Evolutionary conservation across 208 protist genomes (phyloP).

Genomic region (Wallacemonas rigidus): DNA sequence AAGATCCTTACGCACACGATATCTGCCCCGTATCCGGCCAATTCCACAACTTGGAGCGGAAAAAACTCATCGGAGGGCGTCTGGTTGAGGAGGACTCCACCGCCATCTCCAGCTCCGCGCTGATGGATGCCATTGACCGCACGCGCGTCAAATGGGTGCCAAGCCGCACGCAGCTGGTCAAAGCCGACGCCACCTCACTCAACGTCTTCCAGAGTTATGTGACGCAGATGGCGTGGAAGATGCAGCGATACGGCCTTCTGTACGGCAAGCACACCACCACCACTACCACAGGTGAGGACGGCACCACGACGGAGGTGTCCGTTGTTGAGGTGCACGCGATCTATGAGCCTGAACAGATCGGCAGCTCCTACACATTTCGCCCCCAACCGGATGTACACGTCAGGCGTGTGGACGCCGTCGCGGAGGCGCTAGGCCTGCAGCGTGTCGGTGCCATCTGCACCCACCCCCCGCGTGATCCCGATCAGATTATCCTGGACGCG

Average conservation of each 20-base stretch:
- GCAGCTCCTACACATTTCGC: conserved; percentile 58
- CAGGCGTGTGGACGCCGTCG: conserved; percentile 53
- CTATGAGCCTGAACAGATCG: conserved; percentile 88
- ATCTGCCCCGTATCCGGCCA: conserved; percentile 78
- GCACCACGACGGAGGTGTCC: conserved; percentile 24
- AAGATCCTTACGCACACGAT: conserved; percentile 46
- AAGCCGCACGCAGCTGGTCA: conserved; percentile 74
- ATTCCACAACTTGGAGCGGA: conserved; percentile 66
- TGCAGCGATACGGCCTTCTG: conserved; percentile 86
- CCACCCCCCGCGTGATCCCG: conserved; percentile 57
- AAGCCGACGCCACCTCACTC: conserved; percentile 64
- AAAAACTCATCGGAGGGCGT: conserved; percentile 63
- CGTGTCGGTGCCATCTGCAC: conserved; percentile 85
- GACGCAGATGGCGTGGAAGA: conserved; percentile 62
- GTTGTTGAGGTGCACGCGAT: conserved; percentile 71
- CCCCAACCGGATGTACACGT: conserved; percentile 42
- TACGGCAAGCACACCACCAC: conserved; percentile 45
- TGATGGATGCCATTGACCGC: conserved; percentile 79
- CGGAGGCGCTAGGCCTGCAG: conserved; percentile 63
- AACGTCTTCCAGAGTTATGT: conserved; percentile 90
- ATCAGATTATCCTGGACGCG: conserved; percentile 37
- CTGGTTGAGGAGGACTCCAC: conserved; percentile 51
- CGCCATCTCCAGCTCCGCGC: conserved; percentile 47
- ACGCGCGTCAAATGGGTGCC: conserved; percentile 77
- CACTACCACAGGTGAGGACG: conserved; percentile 37